Conservation (phyloP, 768 basidiomycete species). For the Serendipita indica region DNA sequence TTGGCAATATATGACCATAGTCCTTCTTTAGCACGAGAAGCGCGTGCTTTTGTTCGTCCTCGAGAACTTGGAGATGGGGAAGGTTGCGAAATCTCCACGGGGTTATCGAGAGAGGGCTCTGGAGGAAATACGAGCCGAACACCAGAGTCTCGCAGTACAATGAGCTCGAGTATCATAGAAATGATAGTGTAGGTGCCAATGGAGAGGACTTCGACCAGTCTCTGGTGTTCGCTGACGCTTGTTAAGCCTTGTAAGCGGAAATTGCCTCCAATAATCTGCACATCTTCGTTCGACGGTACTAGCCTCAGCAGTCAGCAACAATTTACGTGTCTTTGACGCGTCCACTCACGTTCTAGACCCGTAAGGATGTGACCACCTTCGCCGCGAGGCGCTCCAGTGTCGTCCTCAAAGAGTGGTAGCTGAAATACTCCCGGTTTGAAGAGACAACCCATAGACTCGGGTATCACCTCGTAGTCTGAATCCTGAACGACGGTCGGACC, state of each 20-base stretch:
- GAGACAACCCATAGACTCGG: constrained; percentile 28
- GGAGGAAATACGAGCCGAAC: constrained; percentile 33
- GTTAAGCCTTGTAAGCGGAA: constrained; percentile 38
- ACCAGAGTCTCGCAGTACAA: constrained; percentile 35
- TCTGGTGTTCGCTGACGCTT: constrained; percentile 29
- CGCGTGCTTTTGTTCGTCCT: constrained; percentile 4
- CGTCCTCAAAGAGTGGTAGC: constrained; percentile 23
- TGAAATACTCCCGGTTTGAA: constrained; percentile 31
- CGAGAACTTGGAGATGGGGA: constrained; percentile 13
- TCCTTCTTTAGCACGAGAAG: neutral
- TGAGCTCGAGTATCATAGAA: constrained; percentile 47
- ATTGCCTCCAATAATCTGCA: constrained; percentile 43
- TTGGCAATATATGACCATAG: neutral
- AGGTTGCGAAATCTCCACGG: constrained; percentile 13
- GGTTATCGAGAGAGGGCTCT: constrained; percentile 14
- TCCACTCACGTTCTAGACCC: constrained; percentile 36
- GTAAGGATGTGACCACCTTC: constrained; percentile 27
- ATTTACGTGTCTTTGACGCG: neutral
- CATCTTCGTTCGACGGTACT: constrained; percentile 16
- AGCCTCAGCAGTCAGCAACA: constrained; percentile 12
- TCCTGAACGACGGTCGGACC: constrained; percentile 24
- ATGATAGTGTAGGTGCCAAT: constrained; percentile 40
- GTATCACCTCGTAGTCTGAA: constrained; percentile 28
- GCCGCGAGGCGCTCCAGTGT: constrained; percentile 15
- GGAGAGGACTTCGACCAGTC: constrained; percentile 36